A percentile compares a stretch with the other conserved stretches of the same genome.
phyloP scores from a whole-genome alignment of 768 basidiomycete species.

The Panellus pusillus region DNA sequence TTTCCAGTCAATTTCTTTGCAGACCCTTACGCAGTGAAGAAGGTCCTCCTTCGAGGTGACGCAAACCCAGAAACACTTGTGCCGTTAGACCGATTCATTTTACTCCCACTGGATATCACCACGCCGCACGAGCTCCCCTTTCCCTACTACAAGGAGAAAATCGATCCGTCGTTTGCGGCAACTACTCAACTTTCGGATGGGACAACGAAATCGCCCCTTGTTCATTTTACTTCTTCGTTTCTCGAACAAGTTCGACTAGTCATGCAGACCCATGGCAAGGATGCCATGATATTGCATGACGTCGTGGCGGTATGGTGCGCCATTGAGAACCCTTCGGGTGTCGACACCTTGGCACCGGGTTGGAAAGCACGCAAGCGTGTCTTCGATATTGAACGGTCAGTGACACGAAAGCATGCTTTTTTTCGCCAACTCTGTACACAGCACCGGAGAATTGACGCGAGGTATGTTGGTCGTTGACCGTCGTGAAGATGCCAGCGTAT shows the following conservation, averaged over 20 bases:
- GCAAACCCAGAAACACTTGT: slow-evolving; percentile 39
- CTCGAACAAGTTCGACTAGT: slow-evolving; percentile 71
- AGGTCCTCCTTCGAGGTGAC: slow-evolving; percentile 46
- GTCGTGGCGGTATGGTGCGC: slow-evolving; percentile 90
- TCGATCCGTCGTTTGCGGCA: slow-evolving; percentile 64
- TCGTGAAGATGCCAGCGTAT: slow-evolving; percentile 62
- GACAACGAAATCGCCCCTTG: slow-evolving; percentile 55
- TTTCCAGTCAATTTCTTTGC: slow-evolving; percentile 79
- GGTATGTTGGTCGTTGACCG: slow-evolving; percentile 89
- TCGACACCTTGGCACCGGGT: slow-evolving; percentile 37
- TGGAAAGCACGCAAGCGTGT: slow-evolving; percentile 57
- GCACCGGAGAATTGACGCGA: slow-evolving; percentile 75
- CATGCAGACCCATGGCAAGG: slow-evolving; percentile 79
- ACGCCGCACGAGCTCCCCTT: slow-evolving; percentile 79
- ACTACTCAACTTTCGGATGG: slow-evolving; percentile 47
- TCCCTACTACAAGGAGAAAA: slow-evolving; percentile 49
- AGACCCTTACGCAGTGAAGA: slow-evolving; percentile 81
- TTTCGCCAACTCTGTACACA: slow-evolving; percentile 25
- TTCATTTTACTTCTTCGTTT: slow-evolving; percentile 80
- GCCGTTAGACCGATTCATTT: slow-evolving; percentile 65
- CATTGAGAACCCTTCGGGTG: slow-evolving; percentile 59
- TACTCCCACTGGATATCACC: slow-evolving; percentile 82
- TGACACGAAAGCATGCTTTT: not conserved
- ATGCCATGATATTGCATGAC: slow-evolving; percentile 89
- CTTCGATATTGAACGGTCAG: slow-evolving; percentile 72